Evolutionary conservation across 805 yeast genomes (phyloP), one percentile per base, ranked within the genome.

Genomic region (Candida insectalens): DNA sequence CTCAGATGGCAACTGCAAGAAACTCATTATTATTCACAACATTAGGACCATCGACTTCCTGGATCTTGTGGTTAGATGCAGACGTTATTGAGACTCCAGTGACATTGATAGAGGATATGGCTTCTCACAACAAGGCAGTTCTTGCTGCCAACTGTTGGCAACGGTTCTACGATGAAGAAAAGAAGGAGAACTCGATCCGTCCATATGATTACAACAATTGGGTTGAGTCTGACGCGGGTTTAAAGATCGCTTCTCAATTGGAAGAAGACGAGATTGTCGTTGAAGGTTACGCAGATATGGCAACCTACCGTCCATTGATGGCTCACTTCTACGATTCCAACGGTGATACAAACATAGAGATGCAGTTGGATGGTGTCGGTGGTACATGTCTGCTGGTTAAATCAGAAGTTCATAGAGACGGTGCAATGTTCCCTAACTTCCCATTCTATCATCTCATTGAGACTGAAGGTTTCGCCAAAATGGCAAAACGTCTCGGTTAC

Each of bases 361-460:
- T 92, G 83, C 74, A 72, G 30, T 67, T 92, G 39, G 97, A 92
- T 56, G 98, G 99, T 55, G 97, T 92, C 37, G 98, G 98, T 35
- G 97, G 96, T 42, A 95, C 96, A 16, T 94, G 96, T 28, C 77
- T 94, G 21, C 57, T 92, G 60, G 99, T 92, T 20, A 85, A 89
- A 53, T 95, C 96, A 8, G 96, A 88, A 46, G 99, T 92, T 35
- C 99, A 92, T 60, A 72, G 98, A 55, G 98, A 92, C 57, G 99
- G 99, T 33, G 97, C 97, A 36, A 89, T 92, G 96, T 92, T 92
- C 74, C 98, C 99, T 13, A 83, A 94, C 32, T 92, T 92, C 74
- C 92, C 98, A 39, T 92, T 92, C 67, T 88, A 89, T 57, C 95
- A 92, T 57, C 69, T 92, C 57, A 87, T 92, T 43, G 98, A 92